Percentiles rank a stretch among this genome's conserved stretches.
Evolutionary conservation across 2,329 filamentous ascomycete genomes (phyloP).

Genomic region (Blastomyces emzantsi): DNA sequence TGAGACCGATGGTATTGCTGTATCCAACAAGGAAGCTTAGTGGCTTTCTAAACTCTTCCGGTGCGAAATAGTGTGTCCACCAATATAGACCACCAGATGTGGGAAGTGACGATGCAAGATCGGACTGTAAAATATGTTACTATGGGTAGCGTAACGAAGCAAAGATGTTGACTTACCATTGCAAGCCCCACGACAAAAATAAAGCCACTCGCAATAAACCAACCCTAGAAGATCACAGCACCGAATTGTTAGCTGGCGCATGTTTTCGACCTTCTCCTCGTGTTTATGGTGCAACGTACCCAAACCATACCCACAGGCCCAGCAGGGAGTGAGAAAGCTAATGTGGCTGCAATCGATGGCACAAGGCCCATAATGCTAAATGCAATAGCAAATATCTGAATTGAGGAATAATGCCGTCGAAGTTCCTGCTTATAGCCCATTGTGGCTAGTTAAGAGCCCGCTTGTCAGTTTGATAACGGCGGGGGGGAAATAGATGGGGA

Average conservation of each 20-base stretch:
- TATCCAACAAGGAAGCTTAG: conserved; percentile 54
- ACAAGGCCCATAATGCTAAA: conserved; percentile 54
- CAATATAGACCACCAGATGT: conserved; percentile 52
- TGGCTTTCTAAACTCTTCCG: conserved; percentile 46
- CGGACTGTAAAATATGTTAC: conserved; percentile 28
- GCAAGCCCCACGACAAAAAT: conserved; percentile 53
- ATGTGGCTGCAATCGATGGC: conserved; percentile 52
- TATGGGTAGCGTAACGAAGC: conserved; percentile 2
- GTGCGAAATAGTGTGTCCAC: conserved; percentile 52
- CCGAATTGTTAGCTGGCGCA: conserved; percentile 8
- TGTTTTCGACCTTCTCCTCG: conserved; percentile 9
- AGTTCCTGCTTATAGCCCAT: conserved; percentile 52
- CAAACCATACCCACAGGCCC: conserved; percentile 55
- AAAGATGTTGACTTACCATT: conserved; percentile 39
- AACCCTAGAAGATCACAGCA: conserved; percentile 30
- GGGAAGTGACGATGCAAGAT: conserved; percentile 48
- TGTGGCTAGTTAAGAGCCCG: conserved; percentile 19
- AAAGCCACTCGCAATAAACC: conserved; percentile 50
- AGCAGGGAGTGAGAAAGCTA: conserved; percentile 51
- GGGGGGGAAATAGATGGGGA: background rate
- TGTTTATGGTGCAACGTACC: conserved; percentile 26
- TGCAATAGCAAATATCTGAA: conserved; percentile 54
- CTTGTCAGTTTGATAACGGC: background rate
- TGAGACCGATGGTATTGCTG: conserved; percentile 51
- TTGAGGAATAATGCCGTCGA: conserved; percentile 51